Base-by-base conservation (phyloP, 768 basidiomycete genomes). In the Podaxis sp. region DNA sequence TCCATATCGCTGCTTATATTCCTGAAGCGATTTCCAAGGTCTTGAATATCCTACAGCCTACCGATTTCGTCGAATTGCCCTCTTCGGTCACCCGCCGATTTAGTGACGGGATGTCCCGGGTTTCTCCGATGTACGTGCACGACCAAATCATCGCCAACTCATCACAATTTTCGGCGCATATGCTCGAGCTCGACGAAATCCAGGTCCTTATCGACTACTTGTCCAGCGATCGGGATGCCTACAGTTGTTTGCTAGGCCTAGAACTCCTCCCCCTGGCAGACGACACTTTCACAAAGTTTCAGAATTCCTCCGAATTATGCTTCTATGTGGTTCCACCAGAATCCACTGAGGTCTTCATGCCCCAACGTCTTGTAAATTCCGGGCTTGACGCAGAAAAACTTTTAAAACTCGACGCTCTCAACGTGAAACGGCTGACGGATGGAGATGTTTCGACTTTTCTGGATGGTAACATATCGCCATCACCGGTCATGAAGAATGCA, bases 251-350 rank as follows among this genome's bases (percentile, higher is more conserved):
- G 48, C 54, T 77, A 4, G 77, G 70, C 0, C 69, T 80, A 48
- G 67, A 70, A 2, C 68, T 82, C 3, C 58, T 82, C 0, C 78
- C 77, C 3, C 70, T 81, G 12, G 69, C 75, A 24, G 67, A 79
- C 61, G 74, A 68, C 6, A 72, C 64, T 0, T 75, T 75, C 50
- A 73, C 68, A 0, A 64, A 61, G 1, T 69, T 80, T 10, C 63
- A 70, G 44, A 24, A 57, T 41, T 52, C 64, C 20, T 56, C 58
- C 1, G 56, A 28, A 5, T 22, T 54, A 3, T 72, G 73, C 58
- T 78, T 72, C 51, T 58, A 71, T 2, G 77, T 77, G 71, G 73
- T 67, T 36, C 38, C 72, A 4, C 62, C 67, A 8, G 24, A 62
- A 28, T 30, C 44, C 12, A 11, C 10, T 54, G 41, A 56, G n/a